A percentile compares a stretch with the other conserved stretches of the same genome.
These are phyloP conservation scores for Colletotrichum sp. DNA, from an alignment of 2,329 filamentous ascomycete species.

Conservation along the genomic window DNA sequence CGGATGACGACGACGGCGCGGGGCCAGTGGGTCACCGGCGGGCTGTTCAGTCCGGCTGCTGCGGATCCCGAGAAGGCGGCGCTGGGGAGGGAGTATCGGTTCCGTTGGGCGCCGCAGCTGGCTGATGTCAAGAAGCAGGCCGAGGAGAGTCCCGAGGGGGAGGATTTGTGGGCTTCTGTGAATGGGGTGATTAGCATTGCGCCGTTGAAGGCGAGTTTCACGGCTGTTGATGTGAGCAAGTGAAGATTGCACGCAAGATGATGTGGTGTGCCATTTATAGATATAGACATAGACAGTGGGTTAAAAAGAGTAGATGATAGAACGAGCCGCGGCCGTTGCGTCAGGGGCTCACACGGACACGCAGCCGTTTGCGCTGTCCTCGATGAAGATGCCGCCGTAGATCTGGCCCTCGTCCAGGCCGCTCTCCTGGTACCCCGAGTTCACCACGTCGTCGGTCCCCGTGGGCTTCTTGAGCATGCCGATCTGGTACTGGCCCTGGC, in stretches of 20 bases:
- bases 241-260: neutral
- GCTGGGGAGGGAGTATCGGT: slow-evolving; percentile 1
- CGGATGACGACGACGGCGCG: slow-evolving; percentile 73
- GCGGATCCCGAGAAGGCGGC: slow-evolving; percentile 15
- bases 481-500: slow-evolving; percentile 46
- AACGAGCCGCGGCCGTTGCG: neutral
- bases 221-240: neutral
- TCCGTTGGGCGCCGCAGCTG: slow-evolving; percentile 21
- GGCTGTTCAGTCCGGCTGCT: slow-evolving; percentile 30
- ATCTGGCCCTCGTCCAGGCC: slow-evolving; percentile 54
- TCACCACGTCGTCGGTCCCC: slow-evolving; percentile 55
- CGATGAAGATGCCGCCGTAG: slow-evolving; percentile 56
- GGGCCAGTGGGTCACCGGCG: slow-evolving; percentile 66
- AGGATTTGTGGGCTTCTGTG: slow-evolving; percentile 23
- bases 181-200: slow-evolving; percentile 21
- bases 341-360: slow-evolving; percentile 37
- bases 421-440: slow-evolving; percentile 52
- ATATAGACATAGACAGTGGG: neutral
- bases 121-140: slow-evolving; percentile 21
- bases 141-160: slow-evolving; percentile 16
- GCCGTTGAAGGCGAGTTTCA: slow-evolving; percentile 20
- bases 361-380: slow-evolving; percentile 47
- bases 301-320: neutral
- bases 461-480: slow-evolving; percentile 64
- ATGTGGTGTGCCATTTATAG: neutral